Base-by-base conservation (phyloP, 2,329 filamentous ascomycete genomes). In the Ilyonectria sp. region DNA sequence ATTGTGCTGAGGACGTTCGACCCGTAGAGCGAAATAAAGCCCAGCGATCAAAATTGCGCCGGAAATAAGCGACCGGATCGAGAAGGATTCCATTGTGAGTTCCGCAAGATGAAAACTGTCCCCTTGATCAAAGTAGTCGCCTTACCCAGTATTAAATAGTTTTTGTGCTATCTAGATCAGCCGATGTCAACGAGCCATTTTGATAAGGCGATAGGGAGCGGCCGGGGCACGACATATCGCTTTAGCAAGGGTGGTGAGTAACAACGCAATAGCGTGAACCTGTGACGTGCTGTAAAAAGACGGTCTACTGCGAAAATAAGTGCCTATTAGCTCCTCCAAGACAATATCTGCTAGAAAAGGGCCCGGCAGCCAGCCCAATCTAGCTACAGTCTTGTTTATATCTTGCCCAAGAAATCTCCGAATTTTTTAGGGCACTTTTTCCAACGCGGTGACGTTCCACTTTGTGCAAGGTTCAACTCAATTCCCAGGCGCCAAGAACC, bases 401-500 rank as follows among this genome's bases (percentile, higher is more conserved):
- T 6, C 8, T n/a, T n/a, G 8, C 15, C 40, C 15, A 43, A 43
- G 15, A 7, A 43, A 43, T 6, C 19, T n/a, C 15, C n/a, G 15
- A n/a, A 43, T n/a, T 17, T n/a, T n/a, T 17, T 17, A 8, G 40
- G 40, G n/a, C 37, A 2, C 26, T 43, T n/a, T 43, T 43, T 43
- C 40, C 40, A 43, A n/a, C n/a, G 40, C 40, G 8, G n/a, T 19
- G 40, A 17, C 40, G n/a, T 43, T 43, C 40, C 40, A n/a, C 40
- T n/a, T n/a, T 43, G 15, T 40, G 40, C 15, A 43, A n/a, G n/a
- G 40, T 33, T 53, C 49, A 72, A 26, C 59, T 69, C 29, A 75
- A 63, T 6, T 73, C 70, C 73, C 74, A 75, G 3, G 66, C 71
- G 21, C 73, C 74, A 1, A 75, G 58, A 43, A 75, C 58, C 68